phyloP scores from a whole-genome alignment of 805 yeast species.

The Komagataella mondaviorum region DNA sequence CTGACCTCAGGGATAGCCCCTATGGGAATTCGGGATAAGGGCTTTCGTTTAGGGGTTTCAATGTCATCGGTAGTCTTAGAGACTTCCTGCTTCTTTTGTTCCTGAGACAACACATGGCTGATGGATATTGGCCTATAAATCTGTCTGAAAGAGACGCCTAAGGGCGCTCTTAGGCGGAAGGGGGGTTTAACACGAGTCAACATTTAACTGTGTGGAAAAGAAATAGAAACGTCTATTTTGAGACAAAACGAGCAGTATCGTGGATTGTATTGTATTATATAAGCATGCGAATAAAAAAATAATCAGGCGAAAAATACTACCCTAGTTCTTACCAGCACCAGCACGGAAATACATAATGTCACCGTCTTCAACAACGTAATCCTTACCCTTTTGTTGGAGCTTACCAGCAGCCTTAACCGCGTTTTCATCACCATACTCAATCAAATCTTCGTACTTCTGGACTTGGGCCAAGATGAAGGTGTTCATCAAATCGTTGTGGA shows the following conservation, averaged over 20 bases:
- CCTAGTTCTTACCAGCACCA: constrained; percentile 41
- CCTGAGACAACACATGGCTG: neutral
- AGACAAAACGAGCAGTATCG: neutral
- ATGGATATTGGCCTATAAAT: neutral
- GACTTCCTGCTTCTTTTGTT: neutral
- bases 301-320: neutral
- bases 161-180: neutral
- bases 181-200: neutral
- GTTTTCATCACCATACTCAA: constrained; percentile 35
- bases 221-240: neutral
- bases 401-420: constrained; percentile 44
- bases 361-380: constrained; percentile 71
- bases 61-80: constrained; percentile 2
- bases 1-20: constrained; percentile 35
- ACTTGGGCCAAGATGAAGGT: constrained; percentile 75
- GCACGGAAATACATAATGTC: constrained; percentile 69
- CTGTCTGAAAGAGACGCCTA: neutral
- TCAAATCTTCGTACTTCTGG: constrained; percentile 49
- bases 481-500: constrained; percentile 76
- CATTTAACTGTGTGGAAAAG: neutral
- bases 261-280: neutral
- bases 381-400: constrained; percentile 58
- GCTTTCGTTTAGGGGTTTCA: constrained; percentile 26
- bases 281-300: neutral
- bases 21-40: constrained; percentile 68